Conservation (phyloP, 345 rosid genomes). For the Gossypium ekmanianum region DNA sequence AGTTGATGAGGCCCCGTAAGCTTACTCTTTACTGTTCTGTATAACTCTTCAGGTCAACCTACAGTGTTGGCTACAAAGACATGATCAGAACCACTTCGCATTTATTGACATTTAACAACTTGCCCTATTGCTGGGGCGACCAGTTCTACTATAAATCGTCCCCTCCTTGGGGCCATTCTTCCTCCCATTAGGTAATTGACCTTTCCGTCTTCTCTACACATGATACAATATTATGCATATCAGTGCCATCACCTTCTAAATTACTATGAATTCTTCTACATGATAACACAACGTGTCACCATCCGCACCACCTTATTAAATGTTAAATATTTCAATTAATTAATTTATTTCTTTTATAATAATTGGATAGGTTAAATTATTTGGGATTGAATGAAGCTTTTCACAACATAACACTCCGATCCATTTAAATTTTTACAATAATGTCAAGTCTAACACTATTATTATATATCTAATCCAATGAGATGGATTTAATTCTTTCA, state of each 20-base stretch:
- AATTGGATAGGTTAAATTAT: no score
- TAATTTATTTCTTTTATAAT: no score
- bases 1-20: slow-evolving; percentile 16
- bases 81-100: slow-evolving; percentile 18
- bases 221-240: neutral
- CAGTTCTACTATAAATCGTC: slow-evolving; percentile 16
- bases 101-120: slow-evolving; percentile 28
- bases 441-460: no score
- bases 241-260: neutral
- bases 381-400: no score
- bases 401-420: no score
- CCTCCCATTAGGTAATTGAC: neutral
- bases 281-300: no score
- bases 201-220: neutral
- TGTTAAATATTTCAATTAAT: no score
- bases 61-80: neutral
- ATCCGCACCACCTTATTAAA: no score
- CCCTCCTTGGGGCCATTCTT: slow-evolving; percentile 9
- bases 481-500: no score
- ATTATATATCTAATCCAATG: no score
- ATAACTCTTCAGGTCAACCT: slow-evolving; percentile 7
- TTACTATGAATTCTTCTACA: neutral
- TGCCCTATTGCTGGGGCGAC: slow-evolving; percentile 21
- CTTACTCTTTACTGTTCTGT: slow-evolving; percentile 4
- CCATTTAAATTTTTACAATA: no score